These are phyloP conservation scores for Tilletia setariae DNA, from an alignment of 1,284 basidiomycete species.

Conservation along the genomic window DNA sequence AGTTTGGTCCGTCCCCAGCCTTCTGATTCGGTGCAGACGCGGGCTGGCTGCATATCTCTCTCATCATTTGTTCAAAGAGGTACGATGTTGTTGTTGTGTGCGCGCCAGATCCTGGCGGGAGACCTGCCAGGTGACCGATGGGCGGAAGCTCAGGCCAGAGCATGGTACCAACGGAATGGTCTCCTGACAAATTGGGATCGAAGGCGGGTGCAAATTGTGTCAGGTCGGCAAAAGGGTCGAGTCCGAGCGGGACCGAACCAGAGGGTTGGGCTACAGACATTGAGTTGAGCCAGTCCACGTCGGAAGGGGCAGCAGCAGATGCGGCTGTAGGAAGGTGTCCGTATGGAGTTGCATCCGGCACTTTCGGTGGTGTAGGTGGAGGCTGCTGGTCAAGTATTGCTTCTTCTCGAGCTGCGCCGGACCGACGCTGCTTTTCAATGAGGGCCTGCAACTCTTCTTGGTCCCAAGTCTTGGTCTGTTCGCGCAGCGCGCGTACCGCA, in stretches of 20 bases:
- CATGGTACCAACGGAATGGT: too few species aligned
- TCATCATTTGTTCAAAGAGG: not conserved
- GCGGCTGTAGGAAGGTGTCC: not conserved
- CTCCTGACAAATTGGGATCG: not conserved
- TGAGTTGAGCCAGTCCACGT: too few species aligned
- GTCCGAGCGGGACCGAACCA: constrained; percentile 1
- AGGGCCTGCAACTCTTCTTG: not conserved
- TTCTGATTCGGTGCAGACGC: too few species aligned
- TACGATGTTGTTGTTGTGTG: too few species aligned
- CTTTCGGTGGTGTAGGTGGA: too few species aligned
- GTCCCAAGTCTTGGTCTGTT: constrained; percentile 6
- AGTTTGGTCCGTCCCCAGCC: too few species aligned
- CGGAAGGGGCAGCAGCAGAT: not conserved
- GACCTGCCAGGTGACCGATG: not conserved
- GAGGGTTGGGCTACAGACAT: not conserved
- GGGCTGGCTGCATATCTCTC: not conserved
- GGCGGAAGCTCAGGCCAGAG: not conserved
- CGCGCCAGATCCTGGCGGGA: not conserved
- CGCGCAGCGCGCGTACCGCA: not conserved
- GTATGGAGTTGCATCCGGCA: too few species aligned
- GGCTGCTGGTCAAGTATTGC: too few species aligned
- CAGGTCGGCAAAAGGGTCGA: constrained; percentile 3
- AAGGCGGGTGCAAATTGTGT: not conserved
- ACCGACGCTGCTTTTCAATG: too few species aligned
- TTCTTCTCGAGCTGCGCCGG: too few species aligned